phyloP scores from a whole-genome alignment of 352 stramenopile genomes.

The Pythium oligandrum region DNA sequence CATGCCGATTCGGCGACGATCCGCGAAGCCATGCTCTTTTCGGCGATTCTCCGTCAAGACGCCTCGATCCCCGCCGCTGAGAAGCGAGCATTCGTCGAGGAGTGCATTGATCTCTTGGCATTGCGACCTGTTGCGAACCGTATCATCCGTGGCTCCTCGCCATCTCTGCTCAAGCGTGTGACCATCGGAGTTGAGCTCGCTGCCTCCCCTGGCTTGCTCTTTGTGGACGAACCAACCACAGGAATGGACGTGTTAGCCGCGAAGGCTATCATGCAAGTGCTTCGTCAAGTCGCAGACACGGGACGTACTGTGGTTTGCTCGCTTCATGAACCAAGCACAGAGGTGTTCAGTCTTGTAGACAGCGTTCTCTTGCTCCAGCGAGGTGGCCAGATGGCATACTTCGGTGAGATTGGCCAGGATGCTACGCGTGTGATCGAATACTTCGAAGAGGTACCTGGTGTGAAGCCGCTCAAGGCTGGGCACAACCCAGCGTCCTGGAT shows the following conservation, averaged over 20 bases:
- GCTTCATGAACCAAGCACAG: constrained; percentile 77
- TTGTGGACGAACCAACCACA: constrained; percentile 55
- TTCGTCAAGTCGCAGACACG: constrained; percentile 60
- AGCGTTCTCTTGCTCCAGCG: constrained; percentile 56
- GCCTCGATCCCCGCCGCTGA: constrained; percentile 16
- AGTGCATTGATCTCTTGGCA: constrained; percentile 30
- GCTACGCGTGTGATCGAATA: constrained; percentile 28
- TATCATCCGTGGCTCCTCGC: constrained; percentile 21
- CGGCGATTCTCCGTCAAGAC: constrained; percentile 52
- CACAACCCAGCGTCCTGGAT: constrained; percentile 74
- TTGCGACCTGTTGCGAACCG: constrained; percentile 19
- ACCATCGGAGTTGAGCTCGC: constrained; percentile 85
- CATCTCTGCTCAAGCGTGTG: constrained; percentile 29
- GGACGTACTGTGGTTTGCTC: constrained; percentile 74
- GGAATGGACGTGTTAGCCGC: constrained; percentile 12
- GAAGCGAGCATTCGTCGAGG: constrained; percentile 24
- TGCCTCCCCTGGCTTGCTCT: constrained; percentile 59
- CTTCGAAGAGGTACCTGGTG: constrained; percentile 38
- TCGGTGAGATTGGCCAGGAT: constrained; percentile 29
- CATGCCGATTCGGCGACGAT: constrained; percentile 76
- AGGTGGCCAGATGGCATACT: constrained; percentile 30
- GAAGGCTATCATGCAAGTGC: constrained; percentile 53
- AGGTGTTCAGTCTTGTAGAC: constrained; percentile 81
- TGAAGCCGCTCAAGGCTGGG: constrained; percentile 27
- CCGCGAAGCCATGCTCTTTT: constrained; percentile 84